Conservation (phyloP, 805 yeast genomes). For the Starmerella tilneyi region DNA sequence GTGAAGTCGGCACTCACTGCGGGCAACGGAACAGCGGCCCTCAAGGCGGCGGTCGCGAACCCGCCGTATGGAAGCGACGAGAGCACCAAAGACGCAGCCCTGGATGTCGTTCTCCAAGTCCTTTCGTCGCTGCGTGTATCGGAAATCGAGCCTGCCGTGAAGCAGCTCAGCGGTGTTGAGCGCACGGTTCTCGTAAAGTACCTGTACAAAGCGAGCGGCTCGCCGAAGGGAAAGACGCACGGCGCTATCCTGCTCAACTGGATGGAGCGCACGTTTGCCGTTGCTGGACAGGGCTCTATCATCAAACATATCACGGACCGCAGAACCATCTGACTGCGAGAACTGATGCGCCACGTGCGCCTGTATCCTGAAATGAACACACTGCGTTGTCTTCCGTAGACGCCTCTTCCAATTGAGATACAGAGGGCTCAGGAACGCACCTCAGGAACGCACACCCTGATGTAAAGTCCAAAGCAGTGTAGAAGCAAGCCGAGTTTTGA, state of each 20-base stretch:
- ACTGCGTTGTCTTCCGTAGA: too few species aligned
- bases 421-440: too few species aligned
- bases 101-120: constrained; percentile 55
- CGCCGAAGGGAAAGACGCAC: constrained; percentile 51
- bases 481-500: too few species aligned
- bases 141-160: constrained; percentile 56
- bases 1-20: constrained; percentile 54
- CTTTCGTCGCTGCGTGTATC: constrained; percentile 56
- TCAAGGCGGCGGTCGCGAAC: constrained; percentile 49
- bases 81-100: constrained; percentile 41
- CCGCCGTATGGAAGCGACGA: constrained; percentile 80
- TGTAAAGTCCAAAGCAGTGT: too few species aligned
- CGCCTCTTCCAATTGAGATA: too few species aligned
- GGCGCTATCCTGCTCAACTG: constrained; percentile 81
- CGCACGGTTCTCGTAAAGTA: constrained; percentile 73
- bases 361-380: too few species aligned
- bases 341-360: too few species aligned
- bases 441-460: too few species aligned
- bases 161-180: constrained; percentile 49
- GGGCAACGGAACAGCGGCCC: constrained; percentile 63
- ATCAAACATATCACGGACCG: constrained; percentile 80
- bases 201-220: constrained; percentile 74
- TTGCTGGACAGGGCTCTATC: constrained; percentile 80
- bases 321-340: constrained; percentile 56
- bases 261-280: constrained; percentile 82